Base-by-base conservation (phyloP, 768 basidiomycete species). In the Lactarius hatsudake region DNA sequence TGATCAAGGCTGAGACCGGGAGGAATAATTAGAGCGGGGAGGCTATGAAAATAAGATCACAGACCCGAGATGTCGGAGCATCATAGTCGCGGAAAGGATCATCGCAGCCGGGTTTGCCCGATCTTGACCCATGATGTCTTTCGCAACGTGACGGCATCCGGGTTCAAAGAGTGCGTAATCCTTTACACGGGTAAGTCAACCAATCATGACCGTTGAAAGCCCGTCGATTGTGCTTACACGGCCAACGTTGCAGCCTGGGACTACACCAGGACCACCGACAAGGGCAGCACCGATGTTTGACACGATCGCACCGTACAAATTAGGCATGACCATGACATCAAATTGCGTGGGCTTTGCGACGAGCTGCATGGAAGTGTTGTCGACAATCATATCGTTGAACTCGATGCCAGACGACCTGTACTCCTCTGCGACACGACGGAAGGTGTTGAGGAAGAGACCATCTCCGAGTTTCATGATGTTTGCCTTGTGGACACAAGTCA, bases 391-490 rank as follows among this genome's bases (percentile, higher is more conserved):
- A 79, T 96, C 93, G 74, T 98, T 96, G 76, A 84, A 93, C 72
- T 87, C 86, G 74, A 99, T 96, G 54, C 97, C 97, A 54, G 89
- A 83, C 62, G 88, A 89, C 79, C 87, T 91, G 85, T 98, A 99
- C 76, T 98, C 96, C 78, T 98, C 94, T 40, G 95, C 97, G 67
- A 99, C 86, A 67, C 88, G 86, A 72, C 94, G 92, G 88, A 98
- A 99, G 28, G 96, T 98, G 80, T 94, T 96, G 73, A 98, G 86
- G 89, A 98, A 98, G 53, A 99, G 87, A 78, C 97, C 97, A 75
- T 98, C 97, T 77, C 96, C 96, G 73, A 98, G 89, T 79, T 99
- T 99, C 97, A 99, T 99, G 83, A 99, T 99, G 83, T 98, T 98
- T 74, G 97, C 97, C 81, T 99, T 99, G 87, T 99, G 97, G 55